Evolutionary conservation across 805 yeast genomes (phyloP), one percentile per base, ranked within the genome.

Genomic region (Pichia thaimueangensis): DNA sequence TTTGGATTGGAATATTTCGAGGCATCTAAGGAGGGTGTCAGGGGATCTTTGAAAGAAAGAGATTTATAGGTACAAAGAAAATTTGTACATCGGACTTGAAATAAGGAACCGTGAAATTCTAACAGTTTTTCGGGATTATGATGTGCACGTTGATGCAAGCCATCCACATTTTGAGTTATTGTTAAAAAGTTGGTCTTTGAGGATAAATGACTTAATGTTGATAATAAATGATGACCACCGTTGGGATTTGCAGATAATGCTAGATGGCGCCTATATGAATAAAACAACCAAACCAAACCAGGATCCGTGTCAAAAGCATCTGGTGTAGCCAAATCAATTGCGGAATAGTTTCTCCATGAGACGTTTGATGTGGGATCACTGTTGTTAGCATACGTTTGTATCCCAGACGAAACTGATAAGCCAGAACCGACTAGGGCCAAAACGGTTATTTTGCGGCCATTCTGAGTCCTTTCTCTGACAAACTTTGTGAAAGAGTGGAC

Each of bases 251-350:
- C 86, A 35, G 61, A 62, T 39, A 85, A 63, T 0, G 95, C 89
- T 37, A 67, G 67, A 36, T 64, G 70, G 35, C 96, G 58, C 47
- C 94, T 64, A 59, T 77, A 76, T 5, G 86, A 70, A 60, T 88
- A 87, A 54, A 84, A 87, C 56, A 85, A 91, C 96, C 96, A 87
- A 7, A 88, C 96, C 9, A 86, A 67, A 0, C 86, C 85, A 0
- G 96, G 95, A 56, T 87, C 89, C 16, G 69, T 67, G 45, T 79
- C 74, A 58, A 88, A 87, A 5, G 95, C 96, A 56, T 87, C 96
- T 0, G 95, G 95, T 0, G 96, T 87, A 7, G 95, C 95, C 34
- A 88, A 67, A 55, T 87, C 96, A 35, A 85, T 80, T 52, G 88
- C 78, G 40, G 82, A 82, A 63, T 76, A 82, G 47, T 77, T 77